A percentile compares a stretch with the other conserved stretches of the same genome.
phyloP scores from a whole-genome alignment of 2,329 filamentous ascomycete genomes.

The Geosmithia morbida region DNA sequence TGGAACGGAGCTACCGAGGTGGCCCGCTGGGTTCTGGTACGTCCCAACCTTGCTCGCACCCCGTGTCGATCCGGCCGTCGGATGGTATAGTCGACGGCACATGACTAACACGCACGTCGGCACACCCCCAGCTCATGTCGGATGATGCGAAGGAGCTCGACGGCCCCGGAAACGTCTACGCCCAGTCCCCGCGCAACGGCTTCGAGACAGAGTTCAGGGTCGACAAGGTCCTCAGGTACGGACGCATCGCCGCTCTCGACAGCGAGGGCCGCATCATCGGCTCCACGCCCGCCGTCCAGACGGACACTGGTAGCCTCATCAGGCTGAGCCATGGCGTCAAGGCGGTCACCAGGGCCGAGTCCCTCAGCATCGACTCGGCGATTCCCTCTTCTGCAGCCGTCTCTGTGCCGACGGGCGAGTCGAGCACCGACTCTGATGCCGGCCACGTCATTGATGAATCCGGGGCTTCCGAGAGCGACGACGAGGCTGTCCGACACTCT shows the following conservation, averaged over 20 bases:
- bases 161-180: neutral
- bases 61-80: no score
- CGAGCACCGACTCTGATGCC: neutral
- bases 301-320: neutral
- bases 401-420: neutral
- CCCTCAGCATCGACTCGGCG: neutral
- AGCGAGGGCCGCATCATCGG: neutral
- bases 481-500: neutral
- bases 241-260: constrained; percentile 1
- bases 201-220: constrained; percentile 1
- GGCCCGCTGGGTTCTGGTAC: constrained; percentile 12
- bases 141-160: neutral
- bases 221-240: neutral
- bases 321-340: neutral
- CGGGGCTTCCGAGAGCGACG: neutral
- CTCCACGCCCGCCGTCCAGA: constrained; percentile 1
- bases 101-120: neutral
- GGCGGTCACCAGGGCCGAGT: neutral
- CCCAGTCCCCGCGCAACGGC: constrained; percentile 1
- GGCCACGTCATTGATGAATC: neutral
- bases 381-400: neutral
- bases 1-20: constrained; percentile 16
- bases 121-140: constrained; percentile 1
- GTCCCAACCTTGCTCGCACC: constrained; percentile 2
- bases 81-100: no score